Conservation (phyloP, 225 moss, liverwort and hornwort species). For the Pseudisothecium myosuroides region DNA sequence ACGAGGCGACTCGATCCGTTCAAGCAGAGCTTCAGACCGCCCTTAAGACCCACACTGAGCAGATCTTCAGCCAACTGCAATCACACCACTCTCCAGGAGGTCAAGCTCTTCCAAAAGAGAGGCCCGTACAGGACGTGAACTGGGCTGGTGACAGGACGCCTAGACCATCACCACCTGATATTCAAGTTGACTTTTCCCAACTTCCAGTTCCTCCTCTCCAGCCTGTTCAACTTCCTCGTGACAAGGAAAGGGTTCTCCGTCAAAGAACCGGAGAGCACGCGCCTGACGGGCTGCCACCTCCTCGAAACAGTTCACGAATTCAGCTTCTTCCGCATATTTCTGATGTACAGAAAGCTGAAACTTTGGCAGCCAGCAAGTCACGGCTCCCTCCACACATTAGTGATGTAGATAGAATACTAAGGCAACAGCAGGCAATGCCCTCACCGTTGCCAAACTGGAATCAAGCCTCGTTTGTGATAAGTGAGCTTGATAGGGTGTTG, state of each 20-base stretch:
- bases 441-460: conserved; percentile 29
- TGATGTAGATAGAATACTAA: conserved; percentile 34
- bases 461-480: conserved; percentile 39
- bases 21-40: conserved; percentile 35
- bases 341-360: conserved; percentile 27
- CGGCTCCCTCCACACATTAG: conserved; percentile 29
- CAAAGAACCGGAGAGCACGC: conserved; percentile 3
- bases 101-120: conserved; percentile 5
- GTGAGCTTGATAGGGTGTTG: conserved; percentile 37
- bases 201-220: conserved; percentile 23
- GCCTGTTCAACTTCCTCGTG: conserved; percentile 6
- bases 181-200: conserved; percentile 29
- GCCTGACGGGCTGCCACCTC: conserved; percentile 6
- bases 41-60: conserved; percentile 25
- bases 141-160: conserved; percentile 3
- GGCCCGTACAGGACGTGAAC: conserved; percentile 1
- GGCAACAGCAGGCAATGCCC: conserved; percentile 33
- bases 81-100: conserved; percentile 4
- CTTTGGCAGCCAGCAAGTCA: not conserved
- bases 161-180: conserved; percentile 10
- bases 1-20: conserved; percentile 29
- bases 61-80: conserved; percentile 27
- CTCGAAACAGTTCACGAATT: not conserved
- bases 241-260: conserved; percentile 13
- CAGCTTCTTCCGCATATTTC: conserved; percentile 37